Base-by-base conservation (phyloP, 2,329 filamentous ascomycete species). In the Aspergillus fumigatus region DNA sequence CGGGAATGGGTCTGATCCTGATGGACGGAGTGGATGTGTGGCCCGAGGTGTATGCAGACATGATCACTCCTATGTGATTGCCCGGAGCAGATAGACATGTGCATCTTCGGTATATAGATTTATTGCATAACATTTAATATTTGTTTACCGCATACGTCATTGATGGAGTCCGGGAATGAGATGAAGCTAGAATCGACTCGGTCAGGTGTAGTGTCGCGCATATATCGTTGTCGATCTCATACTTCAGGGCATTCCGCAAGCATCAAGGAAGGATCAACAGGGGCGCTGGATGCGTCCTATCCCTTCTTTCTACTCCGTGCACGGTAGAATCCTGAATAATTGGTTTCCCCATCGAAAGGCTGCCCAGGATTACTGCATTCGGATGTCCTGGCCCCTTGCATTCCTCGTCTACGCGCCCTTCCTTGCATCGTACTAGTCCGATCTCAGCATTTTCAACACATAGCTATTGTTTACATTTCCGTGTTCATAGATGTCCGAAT, bases 1-100 rank as follows among this genome's bases (percentile, higher is more conserved):
- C 79, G 0, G 80, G 79, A 0, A 82, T 82, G 79, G 74, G 73
- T 0, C 68, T 81, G 54, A 75, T 75, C 0, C 70, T 82, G 14
- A 58, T 82, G 51, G 80, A 83, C 65, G 79, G 79, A 0, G 69
- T 80, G 23, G 79, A 82, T 64, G 70, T 65, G 17, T 81, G 76
- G 77, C 73, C 51, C 74, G 80, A 48, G 23, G 59, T 62, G 5
- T 5, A 23, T 45, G 41, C 41, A 3, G 3, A 23, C n/a, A 10
- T 21, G 41, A 23, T 45, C 6, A 21, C 41, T 19, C 41, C 41
- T 45, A 14, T 2, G 10, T 45, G 14, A 38, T n/a, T 17, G 14
- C 4, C 29, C 17, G 32, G 11, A 21, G 41, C 7, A 9, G 41
- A 23, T 11, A 23, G 2, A 5, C 5, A 7, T n/a, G 23, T 23